A percentile compares a stretch with the other conserved stretches of the same genome.
Conservation (phyloP, 2,329 filamentous ascomycete genomes). For the Raffaelea deltoideospora region DNA sequence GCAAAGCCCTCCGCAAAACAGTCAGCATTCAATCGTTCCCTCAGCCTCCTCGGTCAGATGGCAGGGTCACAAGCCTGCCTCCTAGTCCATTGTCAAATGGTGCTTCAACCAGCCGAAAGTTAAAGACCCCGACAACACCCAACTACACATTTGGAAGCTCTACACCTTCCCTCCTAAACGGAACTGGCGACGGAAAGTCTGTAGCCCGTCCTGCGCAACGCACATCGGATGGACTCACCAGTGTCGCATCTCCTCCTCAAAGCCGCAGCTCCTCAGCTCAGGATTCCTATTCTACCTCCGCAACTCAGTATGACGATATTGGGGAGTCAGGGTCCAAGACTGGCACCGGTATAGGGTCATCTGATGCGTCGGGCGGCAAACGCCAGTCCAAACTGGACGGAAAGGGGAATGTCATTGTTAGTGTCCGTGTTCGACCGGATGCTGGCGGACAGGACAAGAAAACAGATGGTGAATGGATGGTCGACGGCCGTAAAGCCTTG, state of each 20-base stretch:
- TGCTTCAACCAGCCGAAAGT: slow-evolving; percentile 32
- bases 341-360: slow-evolving; percentile 9
- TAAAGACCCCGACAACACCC: slow-evolving; percentile 39
- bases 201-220: slow-evolving; percentile 47
- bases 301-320: slow-evolving; percentile 73
- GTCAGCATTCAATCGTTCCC: slow-evolving; percentile 92
- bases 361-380: slow-evolving; percentile 21
- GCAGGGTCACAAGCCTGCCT: slow-evolving; percentile 43
- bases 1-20: slow-evolving; percentile 66
- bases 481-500: slow-evolving; percentile 69
- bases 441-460: slow-evolving; percentile 45
- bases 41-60: slow-evolving; percentile 61
- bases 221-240: slow-evolving; percentile 61
- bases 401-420: slow-evolving; percentile 93
- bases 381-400: slow-evolving; percentile 46
- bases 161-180: slow-evolving; percentile 65
- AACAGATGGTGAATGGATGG: slow-evolving; percentile 74
- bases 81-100: slow-evolving; percentile 43
- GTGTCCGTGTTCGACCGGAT: slow-evolving; percentile 84
- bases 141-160: slow-evolving; percentile 32
- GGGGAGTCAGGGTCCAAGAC: slow-evolving; percentile 18
- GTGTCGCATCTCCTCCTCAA: slow-evolving; percentile 66
- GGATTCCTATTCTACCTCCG: slow-evolving; percentile 81
- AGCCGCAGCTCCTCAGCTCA: slow-evolving; percentile 87
- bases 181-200: slow-evolving; percentile 61